Base-by-base conservation (phyloP, 805 yeast species). In the Kazachstania bromeliacearum region DNA sequence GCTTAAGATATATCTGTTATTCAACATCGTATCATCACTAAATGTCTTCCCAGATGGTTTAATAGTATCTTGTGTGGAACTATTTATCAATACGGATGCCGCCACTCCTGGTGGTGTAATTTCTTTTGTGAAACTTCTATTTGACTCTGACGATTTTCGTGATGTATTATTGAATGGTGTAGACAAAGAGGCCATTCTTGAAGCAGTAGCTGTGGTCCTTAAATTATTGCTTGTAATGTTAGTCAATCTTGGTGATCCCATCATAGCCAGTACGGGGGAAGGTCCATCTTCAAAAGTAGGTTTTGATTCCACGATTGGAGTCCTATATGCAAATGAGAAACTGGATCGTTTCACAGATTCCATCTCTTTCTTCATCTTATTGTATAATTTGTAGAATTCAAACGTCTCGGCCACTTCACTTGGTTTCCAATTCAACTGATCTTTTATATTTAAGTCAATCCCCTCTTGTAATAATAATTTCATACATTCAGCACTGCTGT, bases 361-460 rank as follows among this genome's bases (percentile, higher is more conserved):
- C 6, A 45, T 41, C 12, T 52, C 57, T 16, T 50, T 46, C 22
- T 49, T 45, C 16, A 62, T 22, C 22, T 50, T 51, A 24, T 60
- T 56, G 43, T 68, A 70, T 27, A 61, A 55, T 28, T 62, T 59
- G 39, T 67, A 70, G 3, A 74, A 66, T 34, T 75, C 74, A 46
- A 64, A 67, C 14, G 77, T 71, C 29, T 67, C 62, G 3, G 78
- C 73, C 18, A 76, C 68, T 48, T 81, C 85, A 9, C 67, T 57
- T 1, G 88, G 83, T 16, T 62, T 65, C 76, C 85, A 77, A 3
- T 83, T 81, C n/a, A 67, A 66, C 10, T 59, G 53, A 54, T 84
- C 84, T 16, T 67, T 48, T 16, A 63, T 58, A 40, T 75, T 71
- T 1, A 75, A 72, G n/a, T 30, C 22, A 28, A 10, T 20, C 20